Percentiles rank a stretch among this genome's conserved stretches.
Evolutionary conservation across 495 filamentous ascomycete species (phyloP).

Genomic region (Aspergillus panamensis): DNA sequence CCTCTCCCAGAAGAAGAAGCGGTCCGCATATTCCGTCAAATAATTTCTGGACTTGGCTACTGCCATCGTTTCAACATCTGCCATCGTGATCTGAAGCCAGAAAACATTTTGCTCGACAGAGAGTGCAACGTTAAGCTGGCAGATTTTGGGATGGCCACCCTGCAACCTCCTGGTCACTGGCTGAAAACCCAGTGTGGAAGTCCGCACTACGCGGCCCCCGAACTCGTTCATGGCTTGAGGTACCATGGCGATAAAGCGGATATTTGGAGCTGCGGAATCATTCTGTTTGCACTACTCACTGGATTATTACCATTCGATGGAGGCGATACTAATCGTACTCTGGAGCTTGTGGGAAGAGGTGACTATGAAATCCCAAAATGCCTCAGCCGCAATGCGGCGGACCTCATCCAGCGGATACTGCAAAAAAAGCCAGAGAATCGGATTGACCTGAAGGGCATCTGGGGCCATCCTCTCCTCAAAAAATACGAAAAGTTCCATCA

Average conservation of each 20-base stretch:
- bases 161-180: conserved; percentile 73
- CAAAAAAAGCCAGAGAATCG: conserved; percentile 68
- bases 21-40: conserved; percentile 83
- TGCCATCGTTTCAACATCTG: conserved; percentile 92
- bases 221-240: conserved; percentile 65
- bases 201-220: conserved; percentile 92
- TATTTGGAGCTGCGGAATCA: conserved; percentile 92
- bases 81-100: conserved; percentile 93
- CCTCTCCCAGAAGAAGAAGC: conserved; percentile 73
- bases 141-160: conserved; percentile 95
- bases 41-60: conserved; percentile 86
- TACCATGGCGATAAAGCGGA: conserved; percentile 86
- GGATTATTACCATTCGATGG: conserved; percentile 82
- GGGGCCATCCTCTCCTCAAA: conserved; percentile 74
- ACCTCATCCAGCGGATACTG: conserved; percentile 74
- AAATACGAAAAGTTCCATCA: conserved; percentile 70
- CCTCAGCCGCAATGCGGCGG: conserved; percentile 66
- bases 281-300: conserved; percentile 78
- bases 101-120: conserved; percentile 85
- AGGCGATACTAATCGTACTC: conserved; percentile 51
- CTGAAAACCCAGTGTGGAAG: conserved; percentile 90
- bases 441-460: conserved; percentile 74
- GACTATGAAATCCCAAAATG: conserved; percentile 66
- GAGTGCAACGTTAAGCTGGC: conserved; percentile 79
- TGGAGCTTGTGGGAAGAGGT: conserved; percentile 65